Percentiles rank a stretch among this genome's conserved stretches.
Conservation (phyloP, 2,329 filamentous ascomycete genomes). For the Lecanicillium sp. region DNA sequence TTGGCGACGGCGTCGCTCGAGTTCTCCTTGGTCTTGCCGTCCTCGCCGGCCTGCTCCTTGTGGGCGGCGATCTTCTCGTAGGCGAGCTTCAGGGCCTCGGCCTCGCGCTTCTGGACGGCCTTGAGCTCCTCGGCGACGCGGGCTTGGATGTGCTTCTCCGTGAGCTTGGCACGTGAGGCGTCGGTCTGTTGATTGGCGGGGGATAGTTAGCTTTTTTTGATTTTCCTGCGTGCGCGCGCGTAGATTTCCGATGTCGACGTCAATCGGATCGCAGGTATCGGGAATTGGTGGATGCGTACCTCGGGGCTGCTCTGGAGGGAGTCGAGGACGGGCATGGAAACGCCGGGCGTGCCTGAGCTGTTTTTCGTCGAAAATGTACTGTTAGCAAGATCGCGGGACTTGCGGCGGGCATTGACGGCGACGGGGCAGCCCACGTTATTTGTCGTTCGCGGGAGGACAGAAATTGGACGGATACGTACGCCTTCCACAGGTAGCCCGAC, state of each 20-base stretch:
- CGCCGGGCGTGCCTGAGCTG: slow-evolving; percentile 41
- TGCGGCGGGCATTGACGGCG: not conserved
- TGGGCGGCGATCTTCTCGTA: slow-evolving; percentile 60
- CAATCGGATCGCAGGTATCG: too few species aligned
- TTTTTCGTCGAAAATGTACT: slow-evolving; percentile 17
- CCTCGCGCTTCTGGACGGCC: slow-evolving; percentile 66
- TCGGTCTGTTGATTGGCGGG: slow-evolving; percentile 62
- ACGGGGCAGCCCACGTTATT: too few species aligned
- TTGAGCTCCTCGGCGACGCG: slow-evolving; percentile 83
- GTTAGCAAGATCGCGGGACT: slow-evolving; percentile 16
- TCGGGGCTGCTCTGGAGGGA: slow-evolving; percentile 78
- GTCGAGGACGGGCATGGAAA: slow-evolving; percentile 79
- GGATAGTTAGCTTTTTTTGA: slow-evolving; percentile 14
- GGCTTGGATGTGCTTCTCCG: slow-evolving; percentile 82
- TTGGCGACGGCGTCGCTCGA: slow-evolving; percentile 42
- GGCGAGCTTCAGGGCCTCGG: slow-evolving; percentile 61
- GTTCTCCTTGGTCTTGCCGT: slow-evolving; percentile 33
- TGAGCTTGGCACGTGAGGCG: slow-evolving; percentile 71
- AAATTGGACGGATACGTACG: slow-evolving; percentile 35
- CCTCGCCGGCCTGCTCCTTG: slow-evolving; percentile 38
- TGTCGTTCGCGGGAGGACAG: not conserved
- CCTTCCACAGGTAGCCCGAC: slow-evolving; percentile 44
- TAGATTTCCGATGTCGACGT: not conserved
- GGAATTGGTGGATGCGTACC: too few species aligned
- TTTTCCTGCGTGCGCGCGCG: not conserved